Evolutionary conservation across 2,329 filamentous ascomycete genomes (phyloP), one percentile per base, ranked within the genome.

Genomic region (Fusarium paranaense): DNA sequence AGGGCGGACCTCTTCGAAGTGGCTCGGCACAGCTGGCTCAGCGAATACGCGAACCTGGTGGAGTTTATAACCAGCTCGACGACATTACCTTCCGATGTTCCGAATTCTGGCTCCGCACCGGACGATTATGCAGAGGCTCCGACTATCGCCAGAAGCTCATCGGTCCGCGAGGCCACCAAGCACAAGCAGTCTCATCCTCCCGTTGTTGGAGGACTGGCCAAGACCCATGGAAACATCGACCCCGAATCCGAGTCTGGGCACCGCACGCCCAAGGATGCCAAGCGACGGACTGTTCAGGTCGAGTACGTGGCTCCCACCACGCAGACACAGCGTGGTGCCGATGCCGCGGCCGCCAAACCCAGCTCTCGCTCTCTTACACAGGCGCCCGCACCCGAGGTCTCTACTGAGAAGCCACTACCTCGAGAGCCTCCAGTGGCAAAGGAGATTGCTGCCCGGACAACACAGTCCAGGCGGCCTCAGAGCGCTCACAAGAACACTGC

Each of bases 1-100:
- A 92, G 97, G 80, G 97, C 97, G 59, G 97, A 99, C 81, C 86
- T 99, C 54, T 99, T 99, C 79, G 97, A 99, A 82, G 97, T 99
- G 50, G 97, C 97, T 56, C 91, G 97, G 62, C 97, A 99, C 84
- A 99, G 97, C 85, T 99, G 97, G 97, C 85, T 99, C 75, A 97
- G 94, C 84, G 97, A 98, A 81, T 99, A 97, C 81, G 93, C 95
- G n/a, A 94, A 97, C 81, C 93, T 98, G 58, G 96, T 99, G 58
- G 94, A 95, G 79, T 95, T 98, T 82, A 98, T 99, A 80, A 98
- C 97, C 25, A 98, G 97, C 83, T 96, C 93, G 80, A 97, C 95
- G 6, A 98, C 96, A 10, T 94, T 93, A 62, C 91, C 94, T 13
- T 91, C 90, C 59, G 95, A 98, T 78, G 95, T 97, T 76, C 92